These are phyloP conservation scores for Penicillium mononematosum DNA, from an alignment of 495 filamentous ascomycete genomes.

Conservation along the genomic window DNA sequence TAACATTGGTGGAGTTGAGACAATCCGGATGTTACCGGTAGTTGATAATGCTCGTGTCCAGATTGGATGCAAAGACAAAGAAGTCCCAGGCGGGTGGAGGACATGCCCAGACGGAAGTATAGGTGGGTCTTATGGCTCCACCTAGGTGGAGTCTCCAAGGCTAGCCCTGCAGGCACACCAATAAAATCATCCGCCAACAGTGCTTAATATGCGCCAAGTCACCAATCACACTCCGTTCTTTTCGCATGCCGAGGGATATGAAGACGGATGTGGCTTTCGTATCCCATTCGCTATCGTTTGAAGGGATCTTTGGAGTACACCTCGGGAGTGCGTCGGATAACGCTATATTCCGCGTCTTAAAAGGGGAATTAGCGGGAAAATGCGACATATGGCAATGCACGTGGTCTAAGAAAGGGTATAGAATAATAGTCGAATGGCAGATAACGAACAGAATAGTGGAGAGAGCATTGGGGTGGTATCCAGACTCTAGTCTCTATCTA, in stretches of 20 bases:
- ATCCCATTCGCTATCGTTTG: background rate
- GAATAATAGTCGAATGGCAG: background rate
- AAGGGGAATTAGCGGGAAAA: background rate
- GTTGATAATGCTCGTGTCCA: background rate
- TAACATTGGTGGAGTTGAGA: background rate
- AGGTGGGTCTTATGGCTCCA: background rate
- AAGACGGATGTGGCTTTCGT: background rate
- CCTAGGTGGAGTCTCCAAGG: background rate
- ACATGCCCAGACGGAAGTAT: background rate
- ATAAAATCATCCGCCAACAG: background rate
- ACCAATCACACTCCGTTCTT: constrained; percentile 4
- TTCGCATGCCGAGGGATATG: constrained; percentile 3
- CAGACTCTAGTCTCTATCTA: background rate
- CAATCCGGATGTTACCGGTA: background rate
- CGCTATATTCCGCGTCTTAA: background rate
- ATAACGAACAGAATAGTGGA: background rate
- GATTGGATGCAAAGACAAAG: background rate
- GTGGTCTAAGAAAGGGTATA: background rate
- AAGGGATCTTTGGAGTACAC: no score
- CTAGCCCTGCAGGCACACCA: constrained; percentile 8
- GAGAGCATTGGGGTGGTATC: background rate
- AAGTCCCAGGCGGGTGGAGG: no score
- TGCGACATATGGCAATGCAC: background rate
- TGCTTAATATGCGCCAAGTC: constrained; percentile 2
- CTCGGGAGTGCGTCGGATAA: background rate